Conservation (phyloP, 2,329 filamentous ascomycete genomes). For the Colletotrichum salicis region DNA sequence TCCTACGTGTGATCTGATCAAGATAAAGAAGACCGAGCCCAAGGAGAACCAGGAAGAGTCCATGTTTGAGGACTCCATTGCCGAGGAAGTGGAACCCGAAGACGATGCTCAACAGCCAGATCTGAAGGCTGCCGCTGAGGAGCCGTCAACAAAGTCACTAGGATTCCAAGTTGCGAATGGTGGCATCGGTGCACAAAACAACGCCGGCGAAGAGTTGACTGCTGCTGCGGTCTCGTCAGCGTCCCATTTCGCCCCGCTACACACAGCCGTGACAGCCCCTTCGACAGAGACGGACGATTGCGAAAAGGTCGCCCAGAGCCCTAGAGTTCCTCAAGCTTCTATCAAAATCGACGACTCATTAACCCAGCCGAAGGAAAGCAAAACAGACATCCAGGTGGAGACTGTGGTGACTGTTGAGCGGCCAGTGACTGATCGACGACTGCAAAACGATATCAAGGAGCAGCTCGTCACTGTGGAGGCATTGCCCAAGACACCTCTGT, state of each 20-base stretch:
- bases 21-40: neutral
- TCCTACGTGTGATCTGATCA: neutral
- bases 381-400: neutral
- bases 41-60: neutral
- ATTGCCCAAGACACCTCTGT: neutral
- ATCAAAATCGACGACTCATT: neutral
- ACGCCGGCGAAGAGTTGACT: neutral
- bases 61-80: neutral
- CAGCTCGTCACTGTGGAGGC: conserved; percentile 19
- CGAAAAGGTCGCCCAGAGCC: neutral
- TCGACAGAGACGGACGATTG: neutral
- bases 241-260: neutral
- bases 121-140: neutral
- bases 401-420: neutral
- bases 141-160: neutral
- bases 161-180: neutral
- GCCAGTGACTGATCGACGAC: too few species aligned
- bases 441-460: conserved; percentile 9
- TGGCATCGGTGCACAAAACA: neutral
- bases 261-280: neutral
- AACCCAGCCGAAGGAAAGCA: neutral
- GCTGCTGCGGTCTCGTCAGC: neutral
- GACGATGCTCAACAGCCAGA: neutral
- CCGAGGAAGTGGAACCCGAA: neutral
- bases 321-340: neutral